Conservation (phyloP, 441 rosid genomes). For the Populus hybrid region DNA sequence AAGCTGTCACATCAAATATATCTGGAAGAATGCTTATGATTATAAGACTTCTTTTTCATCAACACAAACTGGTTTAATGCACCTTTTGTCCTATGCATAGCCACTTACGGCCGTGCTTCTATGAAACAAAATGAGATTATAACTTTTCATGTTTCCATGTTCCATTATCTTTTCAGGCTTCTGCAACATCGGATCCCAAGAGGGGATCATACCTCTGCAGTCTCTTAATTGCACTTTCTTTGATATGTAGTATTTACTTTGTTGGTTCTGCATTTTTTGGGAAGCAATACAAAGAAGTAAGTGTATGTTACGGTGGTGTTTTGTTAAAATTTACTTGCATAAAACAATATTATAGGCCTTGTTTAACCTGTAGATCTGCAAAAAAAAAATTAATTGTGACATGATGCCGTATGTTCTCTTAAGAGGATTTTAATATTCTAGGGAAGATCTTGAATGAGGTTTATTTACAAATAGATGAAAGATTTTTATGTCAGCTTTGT, state of each 20-base stretch:
- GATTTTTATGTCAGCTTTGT: neutral
- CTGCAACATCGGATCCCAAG: slow-evolving; percentile 40
- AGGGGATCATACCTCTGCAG: slow-evolving; percentile 57
- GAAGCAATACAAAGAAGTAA: slow-evolving; percentile 55
- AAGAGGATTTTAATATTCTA: neutral
- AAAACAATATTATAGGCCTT: neutral
- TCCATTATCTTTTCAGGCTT: slow-evolving; percentile 31
- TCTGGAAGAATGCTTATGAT: neutral
- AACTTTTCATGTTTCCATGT: neutral
- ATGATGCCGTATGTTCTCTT: neutral
- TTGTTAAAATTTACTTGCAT: neutral
- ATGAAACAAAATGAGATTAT: neutral
- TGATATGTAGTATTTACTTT: slow-evolving; percentile 62
- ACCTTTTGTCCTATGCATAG: neutral
- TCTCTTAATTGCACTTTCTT: slow-evolving; percentile 41
- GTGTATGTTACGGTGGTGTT: slow-evolving; percentile 23
- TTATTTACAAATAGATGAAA: neutral
- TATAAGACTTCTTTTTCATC: neutral
- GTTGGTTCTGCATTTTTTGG: slow-evolving; percentile 40
- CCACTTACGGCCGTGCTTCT: neutral
- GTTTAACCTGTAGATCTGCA: neutral
- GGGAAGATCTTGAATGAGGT: neutral
- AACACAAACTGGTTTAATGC: neutral
- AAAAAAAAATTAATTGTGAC: neutral
- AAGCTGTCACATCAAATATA: neutral